phyloP scores from a whole-genome alignment of 352 stramenopile species.

The Thalassiosira allenii region DNA sequence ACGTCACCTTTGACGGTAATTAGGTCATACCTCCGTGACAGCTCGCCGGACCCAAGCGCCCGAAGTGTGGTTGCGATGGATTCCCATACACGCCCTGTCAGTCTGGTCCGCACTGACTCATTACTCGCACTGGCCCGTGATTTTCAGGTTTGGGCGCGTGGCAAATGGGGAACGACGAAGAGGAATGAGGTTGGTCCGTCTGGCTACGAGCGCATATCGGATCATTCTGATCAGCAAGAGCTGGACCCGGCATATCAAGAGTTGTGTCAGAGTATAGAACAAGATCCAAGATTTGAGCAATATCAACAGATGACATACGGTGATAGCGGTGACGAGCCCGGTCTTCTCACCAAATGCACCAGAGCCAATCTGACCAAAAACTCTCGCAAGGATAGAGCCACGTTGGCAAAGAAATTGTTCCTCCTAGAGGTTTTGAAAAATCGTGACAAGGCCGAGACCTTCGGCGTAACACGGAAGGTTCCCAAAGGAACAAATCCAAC shows the following conservation, averaged over 20 bases:
- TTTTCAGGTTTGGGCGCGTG: constrained; percentile 12
- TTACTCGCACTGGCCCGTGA: background rate
- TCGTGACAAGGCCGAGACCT: background rate
- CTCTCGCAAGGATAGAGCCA: constrained; percentile 20
- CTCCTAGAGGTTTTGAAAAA: background rate
- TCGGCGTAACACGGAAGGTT: constrained; percentile 12
- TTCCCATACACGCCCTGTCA: constrained; percentile 1
- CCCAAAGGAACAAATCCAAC: constrained; percentile 20
- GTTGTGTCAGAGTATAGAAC: constrained; percentile 2
- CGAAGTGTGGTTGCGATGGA: constrained; percentile 11
- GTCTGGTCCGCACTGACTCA: background rate
- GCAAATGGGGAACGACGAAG: constrained; percentile 20
- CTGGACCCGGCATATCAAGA: background rate
- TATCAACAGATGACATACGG: constrained; percentile 8
- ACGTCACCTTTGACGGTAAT: background rate
- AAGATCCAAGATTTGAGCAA: background rate
- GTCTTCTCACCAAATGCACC: constrained; percentile 13
- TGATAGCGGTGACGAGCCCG: background rate
- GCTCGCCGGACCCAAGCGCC: background rate
- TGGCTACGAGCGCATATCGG: background rate
- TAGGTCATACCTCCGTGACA: background rate
- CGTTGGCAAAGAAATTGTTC: constrained; percentile 28
- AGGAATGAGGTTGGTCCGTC: constrained; percentile 17
- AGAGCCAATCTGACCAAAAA: constrained; percentile 11
- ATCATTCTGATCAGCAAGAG: constrained; percentile 5